Base-by-base conservation (phyloP, 2,329 filamentous ascomycete species). In the Phialophora chinensis region DNA sequence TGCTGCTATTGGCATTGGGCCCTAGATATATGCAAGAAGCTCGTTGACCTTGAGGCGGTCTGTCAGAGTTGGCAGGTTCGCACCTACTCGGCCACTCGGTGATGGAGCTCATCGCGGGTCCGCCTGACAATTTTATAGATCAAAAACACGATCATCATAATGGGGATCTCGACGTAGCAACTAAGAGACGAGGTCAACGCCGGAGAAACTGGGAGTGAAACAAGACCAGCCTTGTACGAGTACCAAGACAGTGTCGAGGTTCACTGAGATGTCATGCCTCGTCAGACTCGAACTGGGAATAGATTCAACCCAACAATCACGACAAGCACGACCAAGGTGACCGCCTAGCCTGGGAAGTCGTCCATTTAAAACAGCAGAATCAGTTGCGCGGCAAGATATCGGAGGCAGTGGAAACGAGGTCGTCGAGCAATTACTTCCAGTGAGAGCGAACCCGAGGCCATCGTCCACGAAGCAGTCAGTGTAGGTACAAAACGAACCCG, bases 381-480 rank as follows among this genome's bases (percentile, higher is more conserved):
- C 83, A 0, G 87, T 83, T 1, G 87, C 87, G 76, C 23, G 23
- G 23, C 23, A 25, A 25, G 23, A 1, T 1, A 25, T 2, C 2
- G 23, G 23, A 25, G 23, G 2, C 2, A 25, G 23, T 89, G 86
- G 73, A 89, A n/a, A 49, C 5, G 14, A 17, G 2, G n/a, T 49
- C 44, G 44, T 49, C 5, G 72, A 89, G 88, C 87, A 87, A 90
- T 75, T 96, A 95, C 55, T 79, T 76, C 79, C 79, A n/a, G 77
- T 78, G 71, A 81, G 76, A 25, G 79, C 78, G 62, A 81, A 81
- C 1, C 78, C 79, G 76, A 69, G 65, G 35, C 67, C 93, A 0
- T 93, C 93, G 75, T 97, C 93, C n/a, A 97, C 79, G 74, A 97
- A 97, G 17, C 93, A 88, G 27, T 92, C 96, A 11, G 93, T 94